Evolutionary conservation across 768 basidiomycete genomes (phyloP), one percentile per base, ranked within the genome.

Genomic region (Auriscalpium microsporum): DNA sequence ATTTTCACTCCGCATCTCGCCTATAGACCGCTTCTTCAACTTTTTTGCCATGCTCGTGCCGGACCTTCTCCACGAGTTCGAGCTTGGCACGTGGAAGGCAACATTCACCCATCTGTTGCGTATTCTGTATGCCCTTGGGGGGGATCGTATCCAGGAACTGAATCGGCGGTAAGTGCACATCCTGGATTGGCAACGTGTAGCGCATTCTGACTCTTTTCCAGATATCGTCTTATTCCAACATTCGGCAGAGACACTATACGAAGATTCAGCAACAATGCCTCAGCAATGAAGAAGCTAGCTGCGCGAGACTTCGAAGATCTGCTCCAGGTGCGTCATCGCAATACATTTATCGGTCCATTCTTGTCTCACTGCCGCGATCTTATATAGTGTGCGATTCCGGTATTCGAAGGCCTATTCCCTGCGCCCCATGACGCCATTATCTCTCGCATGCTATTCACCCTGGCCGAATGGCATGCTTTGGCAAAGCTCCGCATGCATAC

Each of bases 41-140:
- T 28, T 21, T 67, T 4, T 71, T 45, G 21, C 1, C 0, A 63
- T 70, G 0, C n/a, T n/a, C n/a, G n/a, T n/a, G n/a, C n/a, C n/a
- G n/a, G n/a, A n/a, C n/a, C n/a, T n/a, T n/a, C n/a, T n/a, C n/a
- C n/a, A n/a, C n/a, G n/a, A n/a, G n/a, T n/a, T n/a, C n/a, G n/a
- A n/a, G n/a, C n/a, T n/a, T n/a, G n/a, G n/a, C n/a, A n/a, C n/a
- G n/a, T n/a, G n/a, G n/a, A n/a, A n/a, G n/a, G n/a, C n/a, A n/a
- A 38, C 75, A 0, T 68, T 76, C 36, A 66, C 58, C 1, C 76
- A 78, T 35, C 60, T 77, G 0, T 53, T 77, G 0, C 63, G 67
- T 3, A 62, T 77, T 4, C 48, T 75, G 0, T 17, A 67, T n/a
- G 48, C 63, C 0, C 47, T 58, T 13, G 64, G 57, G 3, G 49